Base-by-base conservation (phyloP, 2,329 filamentous ascomycete species). In the Acrodontium crateriforme region DNA sequence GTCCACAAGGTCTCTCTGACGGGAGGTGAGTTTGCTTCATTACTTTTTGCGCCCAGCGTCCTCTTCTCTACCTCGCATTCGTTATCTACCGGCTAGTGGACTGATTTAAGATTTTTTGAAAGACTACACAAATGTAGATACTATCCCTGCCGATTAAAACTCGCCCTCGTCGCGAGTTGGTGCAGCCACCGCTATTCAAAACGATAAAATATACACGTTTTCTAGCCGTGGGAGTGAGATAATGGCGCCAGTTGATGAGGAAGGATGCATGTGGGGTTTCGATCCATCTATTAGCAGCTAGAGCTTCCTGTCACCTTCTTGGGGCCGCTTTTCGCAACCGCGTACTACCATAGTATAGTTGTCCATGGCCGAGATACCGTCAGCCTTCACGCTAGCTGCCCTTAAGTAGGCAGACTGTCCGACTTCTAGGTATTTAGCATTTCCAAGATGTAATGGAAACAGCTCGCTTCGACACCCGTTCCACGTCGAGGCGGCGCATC, bases 371-470 rank as follows among this genome's bases (percentile, higher is more conserved):
- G 70, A 30, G 72, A 75, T 12, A 79, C 71, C 0, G 60, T 92
- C 24, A 76, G 80, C 47, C 50, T 92, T 17, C 82, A 91, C 49
- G 81, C 78, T 4, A 82, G 83, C 3, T 79, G 74, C 44, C 65
- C 79, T 0, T 65, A 68, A 5, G 65, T 58, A 16, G 77, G 72
- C 8, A 60, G 72, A 3, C 60, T 79, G 3, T 59, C 62, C 8
- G 83, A 92, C 47, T 54, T 85, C 5, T 92, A 83, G 83, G 70
- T 71, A 0, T 91, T 91, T 47, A 72, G 78, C 45, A 54, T 87
- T 14, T 59, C 58, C 25, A 63, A 62, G 6, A 59, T 63, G 29
- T 60, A 63, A 2, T 92, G 83, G 83, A 71, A 63, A 20, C 63
- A 76, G 44, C 62, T 81, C 9, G 65, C 75, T 0, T 52, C 69